These are phyloP conservation scores for Lophium mytilinum DNA, from an alignment of 495 filamentous ascomycete species.

Conservation along the genomic window DNA sequence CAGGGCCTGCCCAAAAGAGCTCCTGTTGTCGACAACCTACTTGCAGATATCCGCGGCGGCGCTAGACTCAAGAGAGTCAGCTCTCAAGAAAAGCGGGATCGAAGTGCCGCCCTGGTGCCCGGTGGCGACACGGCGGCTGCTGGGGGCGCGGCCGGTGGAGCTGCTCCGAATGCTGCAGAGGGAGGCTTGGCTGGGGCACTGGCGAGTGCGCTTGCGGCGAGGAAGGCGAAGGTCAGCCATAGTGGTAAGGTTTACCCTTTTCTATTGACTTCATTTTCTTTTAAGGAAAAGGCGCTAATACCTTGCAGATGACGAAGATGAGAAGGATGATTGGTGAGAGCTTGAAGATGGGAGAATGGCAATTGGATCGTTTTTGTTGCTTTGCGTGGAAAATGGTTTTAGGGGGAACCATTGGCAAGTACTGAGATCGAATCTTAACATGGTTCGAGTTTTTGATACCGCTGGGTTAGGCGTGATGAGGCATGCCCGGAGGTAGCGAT, in stretches of 20 bases:
- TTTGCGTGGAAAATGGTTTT: no score
- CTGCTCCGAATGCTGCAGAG: constrained; percentile 42
- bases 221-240: constrained; percentile 82
- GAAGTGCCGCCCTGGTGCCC: constrained; percentile 66
- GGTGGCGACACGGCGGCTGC: constrained; percentile 27
- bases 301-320: constrained; percentile 26
- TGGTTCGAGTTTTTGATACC: no score
- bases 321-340: constrained; percentile 25
- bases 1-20: constrained; percentile 43
- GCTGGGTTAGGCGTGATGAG: no score
- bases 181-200: constrained; percentile 71
- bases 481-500: no score
- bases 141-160: constrained; percentile 37
- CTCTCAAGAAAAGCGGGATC: constrained; percentile 66
- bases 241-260: constrained; percentile 62
- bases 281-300: constrained; percentile 3
- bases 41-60: constrained; percentile 72
- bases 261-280: background rate
- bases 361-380: no score
- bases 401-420: no score
- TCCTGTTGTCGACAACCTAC: constrained; percentile 50
- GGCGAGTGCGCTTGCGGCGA: constrained; percentile 70
- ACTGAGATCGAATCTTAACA: no score
- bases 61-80: constrained; percentile 73
- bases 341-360: no score